Evolutionary conservation across 2,329 filamentous ascomycete genomes (phyloP), one percentile per base, ranked within the genome.

Genomic region (Colletotrichum filicis): DNA sequence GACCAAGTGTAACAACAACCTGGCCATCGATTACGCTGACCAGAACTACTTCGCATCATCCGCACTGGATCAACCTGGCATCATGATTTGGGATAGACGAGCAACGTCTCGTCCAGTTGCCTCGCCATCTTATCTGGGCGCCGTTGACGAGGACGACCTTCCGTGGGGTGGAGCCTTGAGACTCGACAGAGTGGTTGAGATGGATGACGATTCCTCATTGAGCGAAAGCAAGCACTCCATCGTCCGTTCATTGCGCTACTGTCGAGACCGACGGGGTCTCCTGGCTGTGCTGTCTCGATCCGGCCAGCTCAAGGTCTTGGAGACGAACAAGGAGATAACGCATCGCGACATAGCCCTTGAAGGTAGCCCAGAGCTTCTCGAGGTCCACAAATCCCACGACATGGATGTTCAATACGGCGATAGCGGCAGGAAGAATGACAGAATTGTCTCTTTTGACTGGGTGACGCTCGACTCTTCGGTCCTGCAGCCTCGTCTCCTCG

Each of bases 21-120:
- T 97, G 67, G 90, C 93, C 19, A 94, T 97, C 73, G 94, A 97
- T 83, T 94, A 93, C 73, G 86, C 91, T 26, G 93, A 97, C 77
- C 91, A 92, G 75, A 95, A 97, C 77, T 96, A 95, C 81, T 96
- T 97, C 83, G 92, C 94, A 1, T 95, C 94, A 1, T 94, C 93
- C 16, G 92, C 92, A 3, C 84, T 94, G 14, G 93, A 94, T 71
- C 92, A 94, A 62, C 92, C 94, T 0, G 91, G 91, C 8, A 87
- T 96, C 64, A 92, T 93, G 80, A 87, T 96, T 37, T 96, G 94
- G 94, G 94, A 96, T 79, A 90, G 92, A 30, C 91, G 94, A 56
- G 89, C 88, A n/a, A 87, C 86, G 14, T 85, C 84, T 24, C 87
- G 88, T 12, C 82, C 86, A 1, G 81, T 87, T 12, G 87, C 88